Evolutionary conservation across 345 rosid genomes (phyloP), one percentile per base, ranked within the genome.

Genomic region (Syzygium aromaticum): DNA sequence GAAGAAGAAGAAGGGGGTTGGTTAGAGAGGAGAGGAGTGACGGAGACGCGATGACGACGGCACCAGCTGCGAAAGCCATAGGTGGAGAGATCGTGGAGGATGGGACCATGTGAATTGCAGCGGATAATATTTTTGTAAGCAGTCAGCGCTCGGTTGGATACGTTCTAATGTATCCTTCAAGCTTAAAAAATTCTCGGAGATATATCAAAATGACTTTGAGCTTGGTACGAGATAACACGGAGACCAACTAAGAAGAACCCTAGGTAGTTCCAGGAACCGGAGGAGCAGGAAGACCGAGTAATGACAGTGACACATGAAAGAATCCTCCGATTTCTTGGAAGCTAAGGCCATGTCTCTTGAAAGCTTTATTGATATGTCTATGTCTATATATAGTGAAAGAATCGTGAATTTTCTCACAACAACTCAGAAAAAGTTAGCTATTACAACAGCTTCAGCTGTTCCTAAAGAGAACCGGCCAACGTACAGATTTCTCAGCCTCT

Each of bases 191-290:
- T 59, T 59, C 8, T 27, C 7, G 13, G 28, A 0, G 16, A 59
- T 59, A n/a, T 59, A n/a, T 59, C 28, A 59, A 53, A 59, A 59
- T 59, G 28, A 59, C 28, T 11, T 61, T 3, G 17, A 61, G 73
- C 33, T n/a, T 13, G 33, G 73, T 11, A 61, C 2, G 8, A n/a
- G 33, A n/a, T 61, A 0, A 61, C 30, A 0, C 0, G 12, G 64
- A 25, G 33, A 33, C 73, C 33, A n/a, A 61, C 11, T 59, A 61
- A n/a, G 11, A 0, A 73, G 3, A 73, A 38, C 80, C 13, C 0
- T 11, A 73, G 49, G 38, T 73, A 23, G 13, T 73, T 73, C 80
- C 80, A 19, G 19, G 80, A 73, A 73, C 49, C 80, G 19, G 49
- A 1, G 43, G 23, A 61, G 73, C 33, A 61, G 73, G 33, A 61